Conservation (phyloP, 257 asterid genomes). For the Scutellaria barbata region DNA sequence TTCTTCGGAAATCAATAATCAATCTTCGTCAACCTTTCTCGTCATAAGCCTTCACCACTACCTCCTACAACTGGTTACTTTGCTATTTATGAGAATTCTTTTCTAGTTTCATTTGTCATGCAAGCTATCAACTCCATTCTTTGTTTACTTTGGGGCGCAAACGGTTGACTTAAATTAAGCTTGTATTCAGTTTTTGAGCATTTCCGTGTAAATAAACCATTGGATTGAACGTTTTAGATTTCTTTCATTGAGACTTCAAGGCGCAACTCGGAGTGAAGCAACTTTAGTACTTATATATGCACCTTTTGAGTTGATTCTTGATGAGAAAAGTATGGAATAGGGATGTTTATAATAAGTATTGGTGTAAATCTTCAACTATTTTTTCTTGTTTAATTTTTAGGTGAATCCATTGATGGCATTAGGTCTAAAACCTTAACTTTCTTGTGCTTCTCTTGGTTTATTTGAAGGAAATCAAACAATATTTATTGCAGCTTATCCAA, state of each 20-base stretch:
- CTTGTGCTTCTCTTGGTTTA: no score
- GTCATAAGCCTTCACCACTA: conserved; percentile 36
- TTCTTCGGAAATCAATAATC: conserved; percentile 70
- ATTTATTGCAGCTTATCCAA: no score
- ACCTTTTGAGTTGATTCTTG: not conserved
- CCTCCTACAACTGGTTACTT: conserved; percentile 39
- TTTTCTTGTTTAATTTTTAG: no score
- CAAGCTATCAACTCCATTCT: conserved; percentile 26
- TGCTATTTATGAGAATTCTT: conserved; percentile 40
- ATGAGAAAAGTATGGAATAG: not conserved
- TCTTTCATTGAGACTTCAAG: not conserved
- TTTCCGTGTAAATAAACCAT: conserved; percentile 37
- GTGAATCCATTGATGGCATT: no score
- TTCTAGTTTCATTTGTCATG: conserved; percentile 29
- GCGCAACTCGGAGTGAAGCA: not conserved
- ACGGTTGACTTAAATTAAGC: conserved; percentile 25
- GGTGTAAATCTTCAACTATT: no score
- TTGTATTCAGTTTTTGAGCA: conserved; percentile 27
- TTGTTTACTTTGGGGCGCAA: conserved; percentile 14
- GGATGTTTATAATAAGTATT: not conserved
- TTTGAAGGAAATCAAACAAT: no score
- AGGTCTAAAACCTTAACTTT: no score
- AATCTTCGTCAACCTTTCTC: conserved; percentile 50
- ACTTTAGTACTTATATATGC: not conserved
- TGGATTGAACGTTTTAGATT: conserved; percentile 17